These are phyloP conservation scores for Powellomyces hirtus DNA, from an alignment of 192 early-diverging fungal genomes.

Conservation along the genomic window DNA sequence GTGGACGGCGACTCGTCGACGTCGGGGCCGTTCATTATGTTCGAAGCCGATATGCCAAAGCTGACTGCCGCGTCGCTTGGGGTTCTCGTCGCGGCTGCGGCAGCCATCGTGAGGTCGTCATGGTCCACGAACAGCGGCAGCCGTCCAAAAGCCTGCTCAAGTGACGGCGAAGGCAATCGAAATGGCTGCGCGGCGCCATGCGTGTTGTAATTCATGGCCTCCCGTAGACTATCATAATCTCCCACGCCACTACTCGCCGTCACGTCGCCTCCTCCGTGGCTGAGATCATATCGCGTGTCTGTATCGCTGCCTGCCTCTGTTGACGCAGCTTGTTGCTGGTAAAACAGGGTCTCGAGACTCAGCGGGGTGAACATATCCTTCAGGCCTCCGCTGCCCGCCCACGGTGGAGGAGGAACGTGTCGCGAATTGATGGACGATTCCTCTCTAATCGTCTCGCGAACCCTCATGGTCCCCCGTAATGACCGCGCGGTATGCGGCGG, in stretches of 20 bases:
- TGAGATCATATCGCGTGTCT: background rate
- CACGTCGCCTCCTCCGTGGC: background rate
- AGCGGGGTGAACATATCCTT: slow-evolving; percentile 30
- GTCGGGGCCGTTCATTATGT: background rate
- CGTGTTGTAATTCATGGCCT: too few species aligned
- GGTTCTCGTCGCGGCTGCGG: background rate
- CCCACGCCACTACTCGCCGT: background rate
- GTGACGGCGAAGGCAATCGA: too few species aligned
- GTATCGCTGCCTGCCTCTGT: background rate
- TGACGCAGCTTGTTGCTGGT: background rate
- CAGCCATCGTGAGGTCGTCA: background rate
- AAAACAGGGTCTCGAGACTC: slow-evolving; percentile 18
- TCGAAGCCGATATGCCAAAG: slow-evolving; percentile 1
- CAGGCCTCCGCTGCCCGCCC: background rate
- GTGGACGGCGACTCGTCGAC: background rate
- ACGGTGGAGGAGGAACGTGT: background rate
- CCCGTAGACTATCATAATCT: background rate
- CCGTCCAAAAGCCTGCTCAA: background rate
- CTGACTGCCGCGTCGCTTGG: background rate
- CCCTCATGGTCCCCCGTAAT: background rate
- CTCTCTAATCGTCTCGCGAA: background rate
- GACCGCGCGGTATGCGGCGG: background rate
- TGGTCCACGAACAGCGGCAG: background rate
- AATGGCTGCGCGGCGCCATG: too few species aligned
- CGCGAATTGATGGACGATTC: background rate